These are phyloP conservation scores for Xylaria sp. DNA, from an alignment of 2,329 filamentous ascomycete genomes.

Conservation along the genomic window DNA sequence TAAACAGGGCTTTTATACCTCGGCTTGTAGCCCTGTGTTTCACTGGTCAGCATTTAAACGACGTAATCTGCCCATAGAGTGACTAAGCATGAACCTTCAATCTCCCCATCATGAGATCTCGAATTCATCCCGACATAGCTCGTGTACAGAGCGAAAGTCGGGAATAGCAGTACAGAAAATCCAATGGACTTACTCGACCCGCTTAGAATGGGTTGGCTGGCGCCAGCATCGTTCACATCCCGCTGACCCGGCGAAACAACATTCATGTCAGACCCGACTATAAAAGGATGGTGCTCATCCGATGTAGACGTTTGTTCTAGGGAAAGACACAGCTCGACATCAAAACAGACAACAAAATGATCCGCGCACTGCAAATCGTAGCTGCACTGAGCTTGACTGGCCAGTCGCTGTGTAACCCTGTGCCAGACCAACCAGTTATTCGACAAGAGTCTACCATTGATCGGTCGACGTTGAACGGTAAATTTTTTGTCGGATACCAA, in stretches of 20 bases:
- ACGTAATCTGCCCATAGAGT: neutral
- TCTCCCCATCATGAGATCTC: neutral
- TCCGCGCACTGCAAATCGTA: constrained; percentile 12
- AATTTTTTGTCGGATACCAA: constrained; percentile 37
- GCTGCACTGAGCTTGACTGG: constrained; percentile 14
- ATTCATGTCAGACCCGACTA: neutral
- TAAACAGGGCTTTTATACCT: neutral
- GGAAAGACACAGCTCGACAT: neutral
- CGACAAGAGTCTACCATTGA: constrained; percentile 31
- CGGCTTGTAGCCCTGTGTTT: neutral
- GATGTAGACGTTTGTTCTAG: neutral
- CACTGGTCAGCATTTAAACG: neutral
- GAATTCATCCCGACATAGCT: neutral
- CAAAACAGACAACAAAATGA: constrained; percentile 4
- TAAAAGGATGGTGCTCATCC: neutral
- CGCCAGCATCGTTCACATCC: constrained; percentile 10
- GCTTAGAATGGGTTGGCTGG: constrained; percentile 16
- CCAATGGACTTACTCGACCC: constrained; percentile 6
- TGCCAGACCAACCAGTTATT: neutral
- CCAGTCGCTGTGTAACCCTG: constrained; percentile 9
- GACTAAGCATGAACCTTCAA: neutral
- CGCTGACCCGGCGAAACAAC: neutral
- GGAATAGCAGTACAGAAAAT: neutral
- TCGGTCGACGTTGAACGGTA: constrained; percentile 35
- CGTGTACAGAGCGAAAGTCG: neutral